Base-by-base conservation (phyloP, 441 rosid species). In the Populus hybrid region DNA sequence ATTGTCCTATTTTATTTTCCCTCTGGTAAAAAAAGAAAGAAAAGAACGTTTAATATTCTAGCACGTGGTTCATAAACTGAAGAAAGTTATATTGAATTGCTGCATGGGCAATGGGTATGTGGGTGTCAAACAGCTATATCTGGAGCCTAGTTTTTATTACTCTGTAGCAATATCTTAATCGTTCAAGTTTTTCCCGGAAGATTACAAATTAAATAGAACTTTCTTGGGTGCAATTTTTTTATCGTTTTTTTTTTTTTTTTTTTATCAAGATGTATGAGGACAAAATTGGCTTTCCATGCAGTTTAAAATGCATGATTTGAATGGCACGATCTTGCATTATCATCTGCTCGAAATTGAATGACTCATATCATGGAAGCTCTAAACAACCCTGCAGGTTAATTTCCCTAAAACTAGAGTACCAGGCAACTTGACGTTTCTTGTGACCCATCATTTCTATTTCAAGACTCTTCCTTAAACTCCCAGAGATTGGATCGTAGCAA, bases 241-340 rank as follows among this genome's bases (percentile, higher is more conserved):
- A 38, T 9, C 42, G 42, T 38, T 38, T 4, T 9, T 38, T 38
- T 32, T 5, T 5, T 36, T 18, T 30, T 32, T 32, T 19, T 18
- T 30, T 34, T 18, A n/a, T n/a, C 11, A 32, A 32, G 70, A 16
- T 67, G 19, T 67, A n/a, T 8, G 40, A 68, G 18, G 23, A 68
- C 18, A 2, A 2, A 40, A 40, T 40, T n/a, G n/a, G 19, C 6
- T 7, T 32, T 0, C 34, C 8, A 6, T 1, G 7, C 19, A 10
- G 64, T 3, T 32, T 7, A 79, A 35, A 69, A 82, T 84, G 81
- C 83, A 82, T 32, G 80, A 84, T 69, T 78, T 77, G n/a, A 26
- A 65, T 82, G 3, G n/a, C 80, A 72, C 18, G 76, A 77, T 34
- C 82, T 84, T 65, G 75, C 82, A 26, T 75, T 40, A 38, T 70